Base-by-base conservation (phyloP, 192 early-diverging fungal species). In the Mortierella antarctica region DNA sequence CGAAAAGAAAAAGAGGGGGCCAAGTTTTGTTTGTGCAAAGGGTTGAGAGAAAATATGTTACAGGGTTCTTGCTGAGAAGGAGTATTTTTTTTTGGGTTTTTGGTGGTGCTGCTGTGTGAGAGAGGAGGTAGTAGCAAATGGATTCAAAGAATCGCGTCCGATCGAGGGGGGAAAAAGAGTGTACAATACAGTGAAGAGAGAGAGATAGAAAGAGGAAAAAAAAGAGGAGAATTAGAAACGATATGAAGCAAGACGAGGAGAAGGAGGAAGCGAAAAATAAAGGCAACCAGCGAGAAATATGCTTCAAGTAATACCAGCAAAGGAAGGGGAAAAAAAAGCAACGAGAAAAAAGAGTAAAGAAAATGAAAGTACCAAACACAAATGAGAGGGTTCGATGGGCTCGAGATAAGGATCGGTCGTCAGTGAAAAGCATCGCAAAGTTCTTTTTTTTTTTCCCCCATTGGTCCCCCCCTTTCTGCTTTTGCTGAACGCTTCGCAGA, bases 81-180 rank as follows among this genome's bases (percentile, higher is more conserved):
- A 21, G 14, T 46, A 42, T 62, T 62, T 51, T 46, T 62, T 13
- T 15, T 62, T 62, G 45, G 42, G 18, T 45, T 62, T 62, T 42
- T 41, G 13, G 14, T 59, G 20, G 14, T 59, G 20, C 8, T 46
- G 15, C 17, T 57, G 13, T 23, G 7, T 57, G 12, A 15, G 39
- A 15, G 39, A 31, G 39, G 31, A 23, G 54, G 20, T 31, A 20
- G 31, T 21, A 60, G 58, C 20, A 18, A 60, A 39, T 58, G 8
- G 61, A 17, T 45, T 20, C 21, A 47, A 11, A 18, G 46, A 62
- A 10, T 10, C 7, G 45, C 12, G 44, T 21, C 44, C 13, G 14
- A 12, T 13, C 5, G 59, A 10, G n/a, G n/a, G n/a, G n/a, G n/a
- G n/a, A n/a, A n/a, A n/a, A 58, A 31, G 21, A 14, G 46, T 20